Evolutionary conservation across 2,329 filamentous ascomycete species (phyloP).

Genomic region (Botryotinia calthae): DNA sequence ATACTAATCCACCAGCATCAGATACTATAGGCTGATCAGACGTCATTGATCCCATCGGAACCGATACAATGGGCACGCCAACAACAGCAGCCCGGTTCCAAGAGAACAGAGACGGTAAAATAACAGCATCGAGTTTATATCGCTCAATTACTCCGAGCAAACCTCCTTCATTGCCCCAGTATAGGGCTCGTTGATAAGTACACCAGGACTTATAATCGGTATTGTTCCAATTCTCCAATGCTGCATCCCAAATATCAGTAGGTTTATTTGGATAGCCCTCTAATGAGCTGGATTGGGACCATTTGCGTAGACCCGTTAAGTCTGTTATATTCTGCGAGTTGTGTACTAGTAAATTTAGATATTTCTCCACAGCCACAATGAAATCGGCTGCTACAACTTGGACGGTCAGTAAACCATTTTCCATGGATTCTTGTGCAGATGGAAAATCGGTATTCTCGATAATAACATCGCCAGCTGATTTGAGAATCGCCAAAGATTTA

Average conservation of each 20-base stretch:
- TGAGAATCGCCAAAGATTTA: background rate
- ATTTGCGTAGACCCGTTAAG: background rate
- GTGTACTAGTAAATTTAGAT: background rate
- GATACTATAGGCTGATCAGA: background rate
- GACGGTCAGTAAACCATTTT: background rate
- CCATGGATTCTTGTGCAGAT: background rate
- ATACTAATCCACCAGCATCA: background rate
- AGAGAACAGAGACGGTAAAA: slow-evolving; percentile 50
- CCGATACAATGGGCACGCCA: background rate
- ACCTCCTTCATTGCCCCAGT: background rate
- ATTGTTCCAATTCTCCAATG: background rate
- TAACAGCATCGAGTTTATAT: slow-evolving; percentile 57
- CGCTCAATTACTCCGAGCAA: slow-evolving; percentile 57
- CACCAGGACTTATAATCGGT: background rate
- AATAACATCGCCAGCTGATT: slow-evolving; percentile 5
- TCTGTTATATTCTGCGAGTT: background rate
- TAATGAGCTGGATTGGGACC: background rate
- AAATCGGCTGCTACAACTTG: background rate
- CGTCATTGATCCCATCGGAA: background rate
- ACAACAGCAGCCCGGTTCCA: background rate
- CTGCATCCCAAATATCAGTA: background rate
- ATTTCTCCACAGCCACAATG: background rate
- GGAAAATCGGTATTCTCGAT: background rate
- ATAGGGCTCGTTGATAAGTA: background rate
- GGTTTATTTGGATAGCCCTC: background rate